These are phyloP conservation scores for Candida boleticola DNA, from an alignment of 805 yeast genomes.

Conservation along the genomic window DNA sequence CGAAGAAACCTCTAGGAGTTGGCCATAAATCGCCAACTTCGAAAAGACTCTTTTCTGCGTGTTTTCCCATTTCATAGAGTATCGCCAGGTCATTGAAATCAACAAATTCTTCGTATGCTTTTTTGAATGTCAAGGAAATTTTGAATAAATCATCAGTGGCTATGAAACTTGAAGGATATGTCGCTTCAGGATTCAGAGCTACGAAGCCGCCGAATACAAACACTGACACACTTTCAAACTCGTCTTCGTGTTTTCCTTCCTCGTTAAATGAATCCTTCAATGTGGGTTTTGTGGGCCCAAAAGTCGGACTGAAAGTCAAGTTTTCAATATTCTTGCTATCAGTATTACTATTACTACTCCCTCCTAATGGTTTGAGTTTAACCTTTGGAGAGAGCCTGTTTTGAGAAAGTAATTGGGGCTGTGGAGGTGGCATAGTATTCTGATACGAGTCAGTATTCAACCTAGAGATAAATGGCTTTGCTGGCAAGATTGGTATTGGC, in stretches of 20 bases:
- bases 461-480: conserved; percentile 3
- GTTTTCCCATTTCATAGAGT: conserved; percentile 13
- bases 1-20: conserved; percentile 39
- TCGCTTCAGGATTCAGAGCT: conserved; percentile 6
- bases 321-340: not conserved
- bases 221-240: conserved; percentile 19
- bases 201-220: conserved; percentile 42
- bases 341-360: not conserved
- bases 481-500: conserved; percentile 1
- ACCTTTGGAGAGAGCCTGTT: not conserved
- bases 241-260: conserved; percentile 12
- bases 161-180: conserved; percentile 15
- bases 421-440: not conserved
- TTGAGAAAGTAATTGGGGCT: not conserved
- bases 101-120: conserved; percentile 10
- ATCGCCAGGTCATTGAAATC: conserved; percentile 14
- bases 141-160: conserved; percentile 35
- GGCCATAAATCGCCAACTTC: conserved; percentile 24
- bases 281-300: not conserved
- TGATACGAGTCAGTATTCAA: not conserved
- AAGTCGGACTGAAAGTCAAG: not conserved
- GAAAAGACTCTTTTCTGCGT: conserved; percentile 2
- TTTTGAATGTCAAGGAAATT: conserved; percentile 30
- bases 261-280: conserved; percentile 11
- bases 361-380: not conserved